Evolutionary conservation across 2,329 filamentous ascomycete species (phyloP), one percentile per base, ranked within the genome.

Genomic region (Scopulariopsis brevicaulis): DNA sequence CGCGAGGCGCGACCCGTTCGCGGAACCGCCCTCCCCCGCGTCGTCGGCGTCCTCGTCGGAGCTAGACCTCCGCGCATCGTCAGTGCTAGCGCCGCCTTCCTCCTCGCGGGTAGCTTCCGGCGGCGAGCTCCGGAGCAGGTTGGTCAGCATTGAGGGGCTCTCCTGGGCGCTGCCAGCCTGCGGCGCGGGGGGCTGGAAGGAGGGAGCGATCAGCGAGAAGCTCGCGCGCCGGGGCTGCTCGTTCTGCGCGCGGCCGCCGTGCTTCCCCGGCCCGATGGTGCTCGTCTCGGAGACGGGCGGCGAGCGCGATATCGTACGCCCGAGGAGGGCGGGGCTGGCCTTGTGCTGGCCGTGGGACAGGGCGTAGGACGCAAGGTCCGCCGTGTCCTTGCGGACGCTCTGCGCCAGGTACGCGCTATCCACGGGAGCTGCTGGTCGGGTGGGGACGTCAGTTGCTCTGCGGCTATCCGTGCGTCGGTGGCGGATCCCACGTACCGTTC

Each of bases 301-400:
- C n/a, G 46, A 50, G 46, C 20, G 20, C 20, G 46, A 50, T 24
- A 22, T 2, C n/a, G 46, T 8, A 11, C 46, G 46, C 20, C 20
- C 20, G 3, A 50, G 46, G 12, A 50, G n/a, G 20, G 18, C 22
- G n/a, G 46, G 46, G 46, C 46, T 50, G 20, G 12, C 8, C 20
- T 22, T 22, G 20, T 73, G 69, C 59, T 77, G 72, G 64, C 79
- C 78, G 64, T 88, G 83, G 46, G 86, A 86, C 32, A 96, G 79
- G 55, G 90, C 85, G 68, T 92, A 90, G 20, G 83, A 90, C 51
- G 91, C 91, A 59, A 96, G 78, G 71, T 96, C 90, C 56, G 90
- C 89, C 2, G 91, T 95, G 67, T 94, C 87, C 71, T 94, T 86
- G 62, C 91, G 86, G 48, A 96, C 87, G 63, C 85, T 88, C 60